Evolutionary conservation across 179 eudicot genomes (phyloP).

Genomic region (Drosera spatulata): DNA sequence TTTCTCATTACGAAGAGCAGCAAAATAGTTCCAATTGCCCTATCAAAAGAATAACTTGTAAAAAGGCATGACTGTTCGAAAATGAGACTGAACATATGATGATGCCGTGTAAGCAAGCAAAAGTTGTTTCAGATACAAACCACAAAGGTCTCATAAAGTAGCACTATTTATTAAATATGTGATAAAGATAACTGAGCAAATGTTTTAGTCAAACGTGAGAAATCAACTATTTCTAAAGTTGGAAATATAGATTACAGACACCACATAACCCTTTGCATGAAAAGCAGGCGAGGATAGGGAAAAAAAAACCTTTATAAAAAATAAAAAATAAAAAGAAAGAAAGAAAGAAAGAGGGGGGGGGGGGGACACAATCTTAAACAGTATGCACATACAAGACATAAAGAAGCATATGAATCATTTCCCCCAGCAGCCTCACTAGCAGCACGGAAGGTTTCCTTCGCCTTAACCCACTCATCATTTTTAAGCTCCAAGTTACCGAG

Average conservation of each 20-base stretch:
- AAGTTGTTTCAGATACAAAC: too few species aligned
- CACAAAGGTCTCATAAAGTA: too few species aligned
- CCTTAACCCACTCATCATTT: constrained; percentile 98
- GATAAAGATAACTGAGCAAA: too few species aligned
- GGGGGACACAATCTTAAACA: neutral
- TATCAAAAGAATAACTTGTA: constrained; percentile 16
- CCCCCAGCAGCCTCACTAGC: constrained; percentile 73
- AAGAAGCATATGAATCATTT: constrained; percentile 37
- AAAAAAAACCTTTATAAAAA: neutral
- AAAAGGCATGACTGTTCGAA: too few species aligned
- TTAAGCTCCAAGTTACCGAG: constrained; percentile 93
- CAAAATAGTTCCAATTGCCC: constrained; percentile 99
- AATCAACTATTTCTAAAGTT: too few species aligned
- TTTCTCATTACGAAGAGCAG: constrained; percentile 95
- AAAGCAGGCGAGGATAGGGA: too few species aligned
- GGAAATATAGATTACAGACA: too few species aligned
- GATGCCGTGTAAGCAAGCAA: too few species aligned
- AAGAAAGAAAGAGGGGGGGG: neutral
- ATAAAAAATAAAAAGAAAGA: neutral
- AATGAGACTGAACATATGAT: too few species aligned
- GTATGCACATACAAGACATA: constrained; percentile 23
- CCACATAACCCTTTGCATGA: too few species aligned
- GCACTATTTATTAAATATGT: too few species aligned
- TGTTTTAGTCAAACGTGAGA: too few species aligned
- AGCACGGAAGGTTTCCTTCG: constrained; percentile 92